Base-by-base conservation (phyloP, 805 yeast genomes). In the Wickerhamiella parazyma region DNA sequence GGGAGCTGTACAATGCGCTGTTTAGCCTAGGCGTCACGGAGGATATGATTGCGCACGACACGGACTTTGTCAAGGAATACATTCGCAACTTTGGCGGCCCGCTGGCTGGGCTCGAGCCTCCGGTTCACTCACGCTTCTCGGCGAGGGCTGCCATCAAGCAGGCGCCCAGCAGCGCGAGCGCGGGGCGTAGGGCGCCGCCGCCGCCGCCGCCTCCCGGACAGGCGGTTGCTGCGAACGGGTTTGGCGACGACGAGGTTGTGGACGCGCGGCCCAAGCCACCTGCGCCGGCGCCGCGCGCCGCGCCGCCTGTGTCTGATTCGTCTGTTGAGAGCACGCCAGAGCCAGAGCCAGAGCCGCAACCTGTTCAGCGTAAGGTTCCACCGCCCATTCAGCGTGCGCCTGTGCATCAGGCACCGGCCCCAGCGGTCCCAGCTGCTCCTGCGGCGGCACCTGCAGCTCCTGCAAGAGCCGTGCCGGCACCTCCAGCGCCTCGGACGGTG, bases 11-110 rank as follows among this genome's bases (percentile, higher is more conserved):
- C 50, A 63, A 71, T 7, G 86, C 80, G 55, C 67, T 84, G 43
- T 89, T 78, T 33, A 68, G 72, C 16, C 79, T 80, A 43, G 95
- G 95, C 0, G 84, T 84, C 46, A 61, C 83, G 1, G 93, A 84
- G 55, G 94, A 83, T 51, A 79, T 81, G 87, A 83, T 84, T 58
- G 91, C 87, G 0, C 89, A 81, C 42, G 82, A 84, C 56, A 68
- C 86, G 47, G 82, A 80, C 47, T 82, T 83, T 58, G 81, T 84
- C 55, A 84, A 81, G 58, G 78, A 77, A 43, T 84, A 80, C 55
- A 80, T 84, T 46, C 64, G 75, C 3, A 67, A 78, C 53, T 78
- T 76, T 57, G 84, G 91, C 44, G 81, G 87, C 18, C 79, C 91
- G 25, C 64, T 89, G 60, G 80, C 80, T 22, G 93, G 93, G 1